A percentile compares a stretch with the other conserved stretches of the same genome.
phyloP scores from a whole-genome alignment of 1,139 yeast genomes.

The Saccharomycopsis hybrid region DNA sequence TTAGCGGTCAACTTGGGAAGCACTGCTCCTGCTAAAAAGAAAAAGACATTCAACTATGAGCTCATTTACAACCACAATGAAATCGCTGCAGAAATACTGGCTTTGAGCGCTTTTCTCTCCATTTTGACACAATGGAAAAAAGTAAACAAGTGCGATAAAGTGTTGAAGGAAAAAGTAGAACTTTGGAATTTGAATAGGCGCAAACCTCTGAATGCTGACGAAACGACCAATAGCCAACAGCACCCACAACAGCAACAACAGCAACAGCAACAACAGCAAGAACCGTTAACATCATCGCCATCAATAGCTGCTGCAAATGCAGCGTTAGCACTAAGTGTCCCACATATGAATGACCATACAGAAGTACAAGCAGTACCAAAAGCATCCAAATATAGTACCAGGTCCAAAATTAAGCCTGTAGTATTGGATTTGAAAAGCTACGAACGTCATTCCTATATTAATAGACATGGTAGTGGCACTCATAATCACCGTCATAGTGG shows the following conservation, averaged over 20 bases:
- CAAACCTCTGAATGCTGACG: background rate
- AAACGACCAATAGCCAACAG: background rate
- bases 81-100: conserved; percentile 4
- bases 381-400: background rate
- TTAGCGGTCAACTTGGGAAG: conserved; percentile 16
- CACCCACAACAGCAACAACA: too few species aligned
- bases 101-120: conserved; percentile 10
- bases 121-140: conserved; percentile 15
- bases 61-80: conserved; percentile 13
- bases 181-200: conserved; percentile 9
- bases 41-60: conserved; percentile 8
- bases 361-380: too few species aligned
- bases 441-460: background rate
- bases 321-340: too few species aligned
- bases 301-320: too few species aligned
- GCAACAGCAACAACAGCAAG: too few species aligned
- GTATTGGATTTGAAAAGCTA: background rate
- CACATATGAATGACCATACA: too few species aligned
- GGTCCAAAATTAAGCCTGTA: background rate
- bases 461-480: background rate
- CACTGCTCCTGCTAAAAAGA: background rate
- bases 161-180: conserved; percentile 3
- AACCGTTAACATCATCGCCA: too few species aligned
- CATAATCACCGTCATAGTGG: too few species aligned
- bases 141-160: background rate